Base-by-base conservation (phyloP, 2,329 filamentous ascomycete genomes). In the Venturia carpophila region DNA sequence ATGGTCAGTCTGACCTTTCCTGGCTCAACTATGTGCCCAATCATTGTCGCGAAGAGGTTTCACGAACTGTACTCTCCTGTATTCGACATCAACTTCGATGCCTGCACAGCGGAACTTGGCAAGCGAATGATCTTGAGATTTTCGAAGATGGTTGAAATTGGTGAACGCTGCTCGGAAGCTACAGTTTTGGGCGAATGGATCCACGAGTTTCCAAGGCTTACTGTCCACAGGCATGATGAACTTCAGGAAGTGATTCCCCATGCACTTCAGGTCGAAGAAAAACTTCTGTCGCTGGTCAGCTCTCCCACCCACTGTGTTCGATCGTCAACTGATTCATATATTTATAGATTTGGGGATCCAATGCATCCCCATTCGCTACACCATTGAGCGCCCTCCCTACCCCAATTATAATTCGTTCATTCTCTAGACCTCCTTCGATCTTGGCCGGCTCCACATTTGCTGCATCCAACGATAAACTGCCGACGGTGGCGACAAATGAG, bases 241-340 rank as follows among this genome's bases (percentile, higher is more conserved):
- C 67, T 78, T 17, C 75, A 75, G 62, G 71, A 76, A 65, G 76
- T 80, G 61, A 67, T 80, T 52, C 71, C 73, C 27, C 74, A 77
- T 61, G 77, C 75, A 4, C 73, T 72, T 5, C 63, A 64, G 34
- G 62, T 71, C 2, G 70, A 71, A 58, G 62, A 66, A 24, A 66
- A 65, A 49, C 64, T 67, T 11, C 55, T 67, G 27, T 64, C 49
- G 30, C 52, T 66, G 41, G 60, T 56, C 39, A 41, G 39, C 39
- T 41, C 10, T 41, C 39, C 39, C 15, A 41, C 9, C 39, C 9
- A 11, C 39, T 41, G 39, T 11, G 10, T 41, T 41, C 39, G 39
- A 34, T 39, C 6, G 6, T 34, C 30, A 30, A 39, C 41, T 30
- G 19, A 58, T 19, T 27, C 7, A 17, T 21, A 42, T 15, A 15